Base-by-base conservation (phyloP, 306 rosid species). In the Leucaena leucocephala region DNA sequence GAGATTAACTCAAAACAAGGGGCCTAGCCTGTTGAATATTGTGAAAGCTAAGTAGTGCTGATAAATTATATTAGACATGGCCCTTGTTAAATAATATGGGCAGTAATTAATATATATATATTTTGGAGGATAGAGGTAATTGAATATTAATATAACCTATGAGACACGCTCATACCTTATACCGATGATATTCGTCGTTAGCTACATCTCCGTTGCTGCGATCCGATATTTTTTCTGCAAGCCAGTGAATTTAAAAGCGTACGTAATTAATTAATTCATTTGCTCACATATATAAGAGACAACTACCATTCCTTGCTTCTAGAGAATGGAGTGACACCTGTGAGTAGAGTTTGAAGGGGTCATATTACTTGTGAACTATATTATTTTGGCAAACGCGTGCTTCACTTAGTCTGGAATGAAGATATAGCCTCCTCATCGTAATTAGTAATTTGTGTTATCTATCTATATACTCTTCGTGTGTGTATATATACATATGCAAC, bases 141-240 rank as follows among this genome's bases (percentile, higher is more conserved):
- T 45, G 52, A 13, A 12, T 13, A 16, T 13, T 13, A 46, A 3
- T 12, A 12, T 46, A 16, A 46, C 16, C 0, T 46, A 4, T 46
- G 14, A 45, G 50, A 0, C 1, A 3, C n/a, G 46, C 71, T 38
- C 68, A 52, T 62, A 89, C 84, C 88, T 84, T 82, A 19, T 89
- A 89, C 5, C 16, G 88, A 59, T 89, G 84, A 46, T 89, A 89
- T 72, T 66, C 64, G 52, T 89, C 92, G 64, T 59, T 5, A 7
- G 84, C 84, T 3, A 86, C 73, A 71, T 84, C 88, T 62, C 86
- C 92, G 15, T 71, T 89, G 59, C 86, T 82, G 35, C 77, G 55
- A 49, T 86, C 91, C 5, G 1, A 0, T n/a, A 89, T 89, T 69
- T 35, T 82, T 7, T 83, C 92, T 91, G 80, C 82, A 49, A 49